Evolutionary conservation across 148 eudicot genomes (phyloP).

Genomic region (Spergularia bocconei): DNA sequence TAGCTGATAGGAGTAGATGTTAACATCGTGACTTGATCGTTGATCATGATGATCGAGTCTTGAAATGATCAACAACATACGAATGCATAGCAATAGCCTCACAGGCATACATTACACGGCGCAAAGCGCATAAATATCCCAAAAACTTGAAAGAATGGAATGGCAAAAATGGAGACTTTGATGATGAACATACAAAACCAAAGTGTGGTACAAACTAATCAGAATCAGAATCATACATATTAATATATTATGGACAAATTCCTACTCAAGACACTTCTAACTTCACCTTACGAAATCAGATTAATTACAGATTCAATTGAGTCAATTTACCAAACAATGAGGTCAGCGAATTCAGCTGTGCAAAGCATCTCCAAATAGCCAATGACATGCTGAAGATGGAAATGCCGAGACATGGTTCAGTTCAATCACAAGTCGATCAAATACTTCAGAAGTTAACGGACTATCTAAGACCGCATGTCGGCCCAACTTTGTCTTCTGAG

Average conservation of each 20-base stretch:
- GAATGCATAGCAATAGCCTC: too few relatives aligned
- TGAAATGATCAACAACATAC: too few relatives aligned
- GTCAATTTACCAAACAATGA: conserved; percentile 12
- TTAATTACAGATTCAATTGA: conserved; percentile 8
- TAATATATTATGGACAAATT: not conserved
- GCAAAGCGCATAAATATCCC: too few relatives aligned
- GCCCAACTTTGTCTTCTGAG: not conserved
- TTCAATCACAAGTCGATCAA: not conserved
- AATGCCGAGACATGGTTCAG: not conserved
- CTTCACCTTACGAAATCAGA: not conserved
- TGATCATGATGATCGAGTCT: too few relatives aligned
- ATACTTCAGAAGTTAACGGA: not conserved
- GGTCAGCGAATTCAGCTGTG: not conserved
- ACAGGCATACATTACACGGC: too few relatives aligned
- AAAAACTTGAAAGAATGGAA: too few relatives aligned
- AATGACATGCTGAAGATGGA: not conserved
- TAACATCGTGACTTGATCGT: too few relatives aligned
- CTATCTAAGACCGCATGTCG: not conserved
- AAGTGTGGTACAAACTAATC: not conserved
- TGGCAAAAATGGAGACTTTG: too few relatives aligned
- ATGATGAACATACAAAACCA: not conserved
- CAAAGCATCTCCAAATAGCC: conserved; percentile 2
- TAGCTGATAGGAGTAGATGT: too few relatives aligned
- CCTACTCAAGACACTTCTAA: not conserved
- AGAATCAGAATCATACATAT: not conserved